phyloP scores from a whole-genome alignment of 2,329 filamentous ascomycete species.

The Trichoderma semiorbis region DNA sequence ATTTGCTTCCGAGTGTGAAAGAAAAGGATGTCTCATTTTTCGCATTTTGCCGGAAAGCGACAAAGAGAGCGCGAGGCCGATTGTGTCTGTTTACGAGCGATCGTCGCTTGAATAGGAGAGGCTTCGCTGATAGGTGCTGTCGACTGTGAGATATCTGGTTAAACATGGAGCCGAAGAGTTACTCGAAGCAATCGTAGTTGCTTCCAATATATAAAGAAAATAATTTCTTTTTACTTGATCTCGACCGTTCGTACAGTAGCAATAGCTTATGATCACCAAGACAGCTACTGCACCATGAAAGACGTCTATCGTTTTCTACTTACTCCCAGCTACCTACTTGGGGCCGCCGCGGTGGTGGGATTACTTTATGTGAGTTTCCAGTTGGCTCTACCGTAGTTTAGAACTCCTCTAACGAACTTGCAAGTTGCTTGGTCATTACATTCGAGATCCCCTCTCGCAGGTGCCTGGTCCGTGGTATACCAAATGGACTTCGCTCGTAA shows the following conservation, averaged over 20 bases:
- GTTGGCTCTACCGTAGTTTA: too few relatives aligned
- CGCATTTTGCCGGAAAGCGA: not conserved
- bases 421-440: not conserved
- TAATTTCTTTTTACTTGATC: not conserved
- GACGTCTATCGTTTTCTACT: not conserved
- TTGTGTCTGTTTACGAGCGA: not conserved
- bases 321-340: not conserved
- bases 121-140: not conserved
- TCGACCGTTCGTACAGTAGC: rapidly evolving
- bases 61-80: not conserved
- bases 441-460: not conserved
- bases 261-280: not conserved
- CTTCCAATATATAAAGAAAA: not conserved
- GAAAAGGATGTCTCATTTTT: not conserved
- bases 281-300: not conserved
- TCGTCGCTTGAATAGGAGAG: not conserved
- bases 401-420: not conserved
- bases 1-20: not conserved
- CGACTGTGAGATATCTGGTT: too few relatives aligned
- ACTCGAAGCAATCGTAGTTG: not conserved
- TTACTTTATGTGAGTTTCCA: not conserved
- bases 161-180: not conserved
- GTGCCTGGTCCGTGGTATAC: not conserved
- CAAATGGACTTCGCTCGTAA: not conserved
- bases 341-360: not conserved